These are phyloP conservation scores for Trametes coccinea DNA, from an alignment of 768 basidiomycete genomes.

Conservation along the genomic window DNA sequence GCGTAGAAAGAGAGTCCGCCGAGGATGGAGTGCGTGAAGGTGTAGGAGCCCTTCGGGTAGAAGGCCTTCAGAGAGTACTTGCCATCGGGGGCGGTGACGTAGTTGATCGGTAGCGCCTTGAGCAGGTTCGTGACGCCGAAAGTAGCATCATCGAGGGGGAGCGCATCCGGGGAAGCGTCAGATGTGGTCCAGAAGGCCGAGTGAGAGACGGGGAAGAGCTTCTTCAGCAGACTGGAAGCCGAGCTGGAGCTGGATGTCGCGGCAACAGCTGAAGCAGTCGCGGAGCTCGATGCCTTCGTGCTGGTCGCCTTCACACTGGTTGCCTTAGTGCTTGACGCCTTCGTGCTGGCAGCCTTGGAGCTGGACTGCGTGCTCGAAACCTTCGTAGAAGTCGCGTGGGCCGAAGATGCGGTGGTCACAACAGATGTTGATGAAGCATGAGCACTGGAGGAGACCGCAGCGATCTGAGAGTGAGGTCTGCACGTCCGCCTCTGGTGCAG, in stretches of 20 bases:
- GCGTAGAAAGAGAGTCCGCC: conserved; percentile 77
- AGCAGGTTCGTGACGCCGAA: conserved; percentile 28
- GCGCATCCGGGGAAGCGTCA: conserved; percentile 16
- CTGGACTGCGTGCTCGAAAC: not conserved
- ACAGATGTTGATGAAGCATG: not conserved
- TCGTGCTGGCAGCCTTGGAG: conserved; percentile 3
- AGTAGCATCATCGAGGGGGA: conserved; percentile 32
- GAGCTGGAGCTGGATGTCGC: not conserved
- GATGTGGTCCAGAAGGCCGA: conserved; percentile 31
- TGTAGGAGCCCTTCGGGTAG: conserved; percentile 52
- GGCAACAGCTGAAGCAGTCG: conserved; percentile 2
- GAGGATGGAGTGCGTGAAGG: conserved; percentile 43
- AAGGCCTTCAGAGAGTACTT: conserved; percentile 28
- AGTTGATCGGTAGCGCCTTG: conserved; percentile 27
- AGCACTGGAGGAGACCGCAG: conserved; percentile 5
- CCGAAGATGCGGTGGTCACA: not conserved
- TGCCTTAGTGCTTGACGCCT: not conserved
- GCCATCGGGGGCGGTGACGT: conserved; percentile 29
- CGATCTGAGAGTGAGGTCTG: conserved; percentile 2
- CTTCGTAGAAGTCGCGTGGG: conserved; percentile 1
- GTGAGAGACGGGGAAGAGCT: conserved; percentile 29
- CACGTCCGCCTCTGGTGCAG: conserved; percentile 12
- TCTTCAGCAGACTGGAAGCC: conserved; percentile 12
- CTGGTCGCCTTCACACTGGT: not conserved
- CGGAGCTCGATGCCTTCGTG: not conserved